Base-by-base conservation (phyloP, 441 rosid species). In the Corymbia citriodora region DNA sequence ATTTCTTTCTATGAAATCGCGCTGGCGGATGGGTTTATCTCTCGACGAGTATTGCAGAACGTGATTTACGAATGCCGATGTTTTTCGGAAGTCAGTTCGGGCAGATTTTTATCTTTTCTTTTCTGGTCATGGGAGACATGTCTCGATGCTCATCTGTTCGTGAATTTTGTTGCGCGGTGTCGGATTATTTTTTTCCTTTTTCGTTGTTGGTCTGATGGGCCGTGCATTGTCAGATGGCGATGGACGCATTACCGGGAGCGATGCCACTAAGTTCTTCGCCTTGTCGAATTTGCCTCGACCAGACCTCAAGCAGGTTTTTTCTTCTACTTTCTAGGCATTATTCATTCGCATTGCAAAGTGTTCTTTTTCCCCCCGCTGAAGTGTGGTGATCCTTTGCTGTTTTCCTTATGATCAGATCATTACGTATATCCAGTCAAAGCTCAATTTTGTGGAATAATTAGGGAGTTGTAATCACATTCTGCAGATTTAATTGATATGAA, bases 181-280 rank as follows among this genome's bases (percentile, higher is more conserved):
- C 25, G 50, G 63, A 14, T 65, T 53, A 5, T 36, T 27, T 10
- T 7, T 52, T 82, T 50, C 16, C 6, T 49, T 16, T 87, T 14
- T 33, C 12, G 17, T 52, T 89, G 55, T 89, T 89, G 68, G 21
- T 29, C 90, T 65, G 85, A 79, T 79, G 85, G 85, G 52, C 15
- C 5, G 85, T 12, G 52, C 85, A 45, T 90, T 72, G 72, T 55
- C 92, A 98, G 99, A 97, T 89, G 94, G 96, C 10, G 99, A 97
- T 92, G 98, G 97, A 12, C 96, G 99, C 90, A 94, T 98, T 53
- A 97, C 99, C 25, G 99, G 99, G 27, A 93, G 87, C 91, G 99
- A 98, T 88, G 99, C 99, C 55, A 96, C 93, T n/a, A 95, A 96
- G 90, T 97, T 98, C 94, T 97, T 98, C 83, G 91, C 95, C 70